Conservation (phyloP, 495 filamentous ascomycete genomes). For the Thozetella sp. region DNA sequence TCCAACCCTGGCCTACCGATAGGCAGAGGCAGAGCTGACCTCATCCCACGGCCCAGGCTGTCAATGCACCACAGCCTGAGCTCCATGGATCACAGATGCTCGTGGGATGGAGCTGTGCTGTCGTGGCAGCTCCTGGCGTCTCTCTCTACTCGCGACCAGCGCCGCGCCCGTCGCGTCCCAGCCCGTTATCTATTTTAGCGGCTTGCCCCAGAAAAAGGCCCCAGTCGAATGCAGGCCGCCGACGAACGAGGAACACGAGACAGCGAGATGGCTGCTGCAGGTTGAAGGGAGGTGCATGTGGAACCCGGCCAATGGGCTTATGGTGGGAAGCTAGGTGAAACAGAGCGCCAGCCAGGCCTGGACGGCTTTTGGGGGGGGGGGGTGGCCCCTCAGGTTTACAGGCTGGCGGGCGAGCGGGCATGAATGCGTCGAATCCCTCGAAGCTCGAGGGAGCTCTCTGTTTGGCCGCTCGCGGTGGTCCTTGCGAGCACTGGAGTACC, state of each 20-base stretch:
- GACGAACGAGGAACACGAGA: conserved; percentile 1
- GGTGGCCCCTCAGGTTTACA: no score
- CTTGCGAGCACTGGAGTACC: neutral
- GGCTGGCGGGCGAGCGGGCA: no score
- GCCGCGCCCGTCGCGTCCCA: neutral
- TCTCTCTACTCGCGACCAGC: neutral
- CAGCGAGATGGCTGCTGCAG: conserved; percentile 12
- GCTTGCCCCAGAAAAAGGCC: conserved; percentile 12
- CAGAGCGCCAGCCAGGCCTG: conserved; percentile 11
- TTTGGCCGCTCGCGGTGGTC: neutral
- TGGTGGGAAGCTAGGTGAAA: conserved; percentile 18
- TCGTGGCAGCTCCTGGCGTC: conserved; percentile 7
- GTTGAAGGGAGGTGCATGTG: conserved; percentile 19
- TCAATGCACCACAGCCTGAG: conserved; percentile 2
- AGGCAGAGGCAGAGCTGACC: no score
- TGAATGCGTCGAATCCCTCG: no score
- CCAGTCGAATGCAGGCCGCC: conserved; percentile 1
- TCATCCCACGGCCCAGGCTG: neutral
- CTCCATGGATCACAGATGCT: neutral
- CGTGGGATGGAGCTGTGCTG: neutral
- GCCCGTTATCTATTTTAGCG: conserved; percentile 15
- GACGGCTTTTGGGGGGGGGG: no score
- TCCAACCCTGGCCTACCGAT: no score
- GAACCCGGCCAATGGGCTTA: conserved; percentile 11
- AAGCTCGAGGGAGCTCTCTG: no score